A percentile compares a stretch with the other conserved stretches of the same genome.
Conservation (phyloP, 192 early-diverging fungal species). For the Gryganskiella cystojenkinii region DNA sequence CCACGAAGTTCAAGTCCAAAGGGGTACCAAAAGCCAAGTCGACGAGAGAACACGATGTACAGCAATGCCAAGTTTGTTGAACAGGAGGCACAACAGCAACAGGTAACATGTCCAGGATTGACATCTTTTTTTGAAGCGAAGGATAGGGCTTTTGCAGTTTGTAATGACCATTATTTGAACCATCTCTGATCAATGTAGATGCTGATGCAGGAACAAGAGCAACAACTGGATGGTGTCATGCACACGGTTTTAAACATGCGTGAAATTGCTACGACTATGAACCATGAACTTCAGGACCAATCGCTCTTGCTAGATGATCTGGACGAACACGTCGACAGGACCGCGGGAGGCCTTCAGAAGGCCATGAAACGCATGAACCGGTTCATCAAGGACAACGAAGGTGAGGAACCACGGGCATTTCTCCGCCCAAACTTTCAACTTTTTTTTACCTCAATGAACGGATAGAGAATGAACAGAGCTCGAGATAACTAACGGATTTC, state of each 20-base stretch:
- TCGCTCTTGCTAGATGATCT: conserved; percentile 66
- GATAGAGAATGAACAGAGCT: not conserved
- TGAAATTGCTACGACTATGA: conserved; percentile 69
- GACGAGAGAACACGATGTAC: conserved; percentile 52
- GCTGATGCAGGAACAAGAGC: conserved; percentile 67
- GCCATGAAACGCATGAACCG: conserved; percentile 64
- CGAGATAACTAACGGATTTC: not conserved
- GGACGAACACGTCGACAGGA: conserved; percentile 63
- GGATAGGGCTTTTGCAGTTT: conserved; percentile 39
- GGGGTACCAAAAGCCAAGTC: conserved; percentile 42
- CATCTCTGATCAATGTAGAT: conserved; percentile 32
- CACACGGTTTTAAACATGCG: conserved; percentile 65
- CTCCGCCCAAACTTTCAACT: too few relatives aligned
- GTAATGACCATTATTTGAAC: not conserved
- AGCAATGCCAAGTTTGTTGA: conserved; percentile 50
- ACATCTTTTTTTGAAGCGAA: conserved; percentile 49
- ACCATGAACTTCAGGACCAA: conserved; percentile 66
- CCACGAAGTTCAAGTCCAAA: conserved; percentile 33
- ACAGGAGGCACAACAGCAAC: conserved; percentile 46
- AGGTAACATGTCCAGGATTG: conserved; percentile 25
- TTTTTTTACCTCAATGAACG: not conserved
- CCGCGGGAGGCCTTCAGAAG: conserved; percentile 52
- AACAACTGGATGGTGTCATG: conserved; percentile 65
- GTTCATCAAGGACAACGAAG: conserved; percentile 69
- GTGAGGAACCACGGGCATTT: conserved; percentile 9